A percentile compares a stretch with the other conserved stretches of the same genome.
These are phyloP conservation scores for Prototheca stagnorum DNA, from an alignment of 163 green algal genomes.

Conservation along the genomic window DNA sequence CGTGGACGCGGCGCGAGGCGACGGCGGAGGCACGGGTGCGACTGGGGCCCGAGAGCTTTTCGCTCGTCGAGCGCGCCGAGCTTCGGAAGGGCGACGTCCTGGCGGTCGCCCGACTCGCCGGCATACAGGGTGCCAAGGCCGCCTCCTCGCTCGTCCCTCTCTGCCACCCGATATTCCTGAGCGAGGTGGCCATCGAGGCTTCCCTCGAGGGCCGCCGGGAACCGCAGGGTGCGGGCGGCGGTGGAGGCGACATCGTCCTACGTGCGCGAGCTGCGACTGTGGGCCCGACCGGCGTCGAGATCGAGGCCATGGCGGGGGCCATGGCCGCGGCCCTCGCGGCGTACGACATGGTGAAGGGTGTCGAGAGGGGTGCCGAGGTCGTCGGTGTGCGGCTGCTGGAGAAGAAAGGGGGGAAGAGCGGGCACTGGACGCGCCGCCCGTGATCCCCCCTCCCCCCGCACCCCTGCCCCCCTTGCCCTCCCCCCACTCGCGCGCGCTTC, in stretches of 20 bases:
- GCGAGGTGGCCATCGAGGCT: slow-evolving; percentile 24
- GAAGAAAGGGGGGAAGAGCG: slow-evolving; percentile 61
- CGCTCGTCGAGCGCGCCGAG: slow-evolving; percentile 26
- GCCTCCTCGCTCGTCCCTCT: slow-evolving; percentile 79
- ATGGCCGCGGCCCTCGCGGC: slow-evolving; percentile 71
- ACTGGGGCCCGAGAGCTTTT: slow-evolving; percentile 33
- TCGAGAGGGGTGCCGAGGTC: slow-evolving; percentile 54
- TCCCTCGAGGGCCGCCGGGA: slow-evolving; percentile 22
- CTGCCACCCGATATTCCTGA: slow-evolving; percentile 79
- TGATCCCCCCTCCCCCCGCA: too few relatives aligned
- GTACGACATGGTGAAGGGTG: slow-evolving; percentile 96
- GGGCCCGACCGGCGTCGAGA: slow-evolving; percentile 75
- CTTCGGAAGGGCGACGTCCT: slow-evolving; percentile 24
- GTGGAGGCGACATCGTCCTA: slow-evolving; percentile 34
- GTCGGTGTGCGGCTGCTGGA: slow-evolving; percentile 45
- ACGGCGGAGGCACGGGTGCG: slow-evolving; percentile 35
- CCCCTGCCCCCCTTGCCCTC: too few relatives aligned
- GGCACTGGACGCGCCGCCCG: slow-evolving; percentile 31
- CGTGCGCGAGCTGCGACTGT: too few relatives aligned
- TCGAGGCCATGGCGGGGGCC: slow-evolving; percentile 86
- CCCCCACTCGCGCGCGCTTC: too few relatives aligned
- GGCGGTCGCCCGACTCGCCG: slow-evolving; percentile 18
- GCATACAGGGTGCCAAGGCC: slow-evolving; percentile 78
- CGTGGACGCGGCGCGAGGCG: slow-evolving; percentile 24
- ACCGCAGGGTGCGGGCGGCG: slow-evolving; percentile 31